phyloP scores from a whole-genome alignment of 352 stramenopile genomes.

The Pythium chondricola region DNA sequence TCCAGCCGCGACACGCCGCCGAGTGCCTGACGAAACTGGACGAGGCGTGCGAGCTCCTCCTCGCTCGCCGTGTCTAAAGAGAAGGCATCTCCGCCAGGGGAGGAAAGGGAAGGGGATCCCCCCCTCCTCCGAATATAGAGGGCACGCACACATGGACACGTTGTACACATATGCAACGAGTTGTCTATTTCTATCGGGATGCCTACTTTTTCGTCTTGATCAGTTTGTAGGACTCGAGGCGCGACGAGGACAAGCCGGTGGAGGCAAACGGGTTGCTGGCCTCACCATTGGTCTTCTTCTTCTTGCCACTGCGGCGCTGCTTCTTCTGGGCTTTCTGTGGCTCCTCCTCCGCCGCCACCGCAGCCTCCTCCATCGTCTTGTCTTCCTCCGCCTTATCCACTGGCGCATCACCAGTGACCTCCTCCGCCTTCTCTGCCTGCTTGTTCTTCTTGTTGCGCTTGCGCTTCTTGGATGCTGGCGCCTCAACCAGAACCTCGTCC shows the following conservation, averaged over 20 bases:
- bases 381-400: background rate
- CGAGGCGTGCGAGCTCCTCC: constrained; percentile 34
- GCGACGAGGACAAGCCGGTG: constrained; percentile 63
- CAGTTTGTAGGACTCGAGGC: constrained; percentile 80
- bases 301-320: constrained; percentile 53
- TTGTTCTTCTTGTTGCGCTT: constrained; percentile 67
- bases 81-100: background rate
- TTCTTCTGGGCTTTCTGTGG: constrained; percentile 28
- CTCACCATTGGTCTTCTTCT: constrained; percentile 37
- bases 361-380: background rate
- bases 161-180: too few relatives aligned
- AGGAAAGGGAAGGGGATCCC: background rate
- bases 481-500: constrained; percentile 10
- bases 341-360: background rate
- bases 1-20: constrained; percentile 67
- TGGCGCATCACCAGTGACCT: constrained; percentile 1
- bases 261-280: constrained; percentile 29
- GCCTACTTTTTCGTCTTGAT: constrained; percentile 61
- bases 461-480: constrained; percentile 51
- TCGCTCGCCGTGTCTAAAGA: constrained; percentile 3
- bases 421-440: constrained; percentile 6
- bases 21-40: constrained; percentile 74
- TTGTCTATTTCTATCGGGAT: too few relatives aligned
- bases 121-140: too few relatives aligned
- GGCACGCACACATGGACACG: too few relatives aligned